phyloP scores from a whole-genome alignment of 768 basidiomycete genomes.

The Pleurotus tuoliensis region DNA sequence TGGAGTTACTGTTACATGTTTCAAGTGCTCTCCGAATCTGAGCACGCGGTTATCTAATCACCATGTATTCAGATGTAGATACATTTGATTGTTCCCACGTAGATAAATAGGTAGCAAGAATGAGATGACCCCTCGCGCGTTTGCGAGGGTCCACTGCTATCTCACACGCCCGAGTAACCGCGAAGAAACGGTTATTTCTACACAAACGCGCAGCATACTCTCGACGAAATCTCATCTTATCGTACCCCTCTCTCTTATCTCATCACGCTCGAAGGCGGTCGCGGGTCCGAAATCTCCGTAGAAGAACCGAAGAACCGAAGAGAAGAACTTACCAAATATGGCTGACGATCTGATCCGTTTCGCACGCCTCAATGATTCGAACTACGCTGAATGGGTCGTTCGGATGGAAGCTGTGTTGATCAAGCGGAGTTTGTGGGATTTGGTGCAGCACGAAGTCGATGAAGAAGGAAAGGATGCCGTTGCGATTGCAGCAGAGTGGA shows the following conservation, averaged over 20 bases:
- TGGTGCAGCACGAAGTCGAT: constrained; percentile 3
- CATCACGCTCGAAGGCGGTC: not conserved
- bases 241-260: not conserved
- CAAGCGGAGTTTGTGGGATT: constrained; percentile 11
- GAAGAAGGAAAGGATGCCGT: not conserved
- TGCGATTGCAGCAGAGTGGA: constrained; percentile 5
- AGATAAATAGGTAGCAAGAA: no score
- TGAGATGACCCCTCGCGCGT: no score
- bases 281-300: not conserved
- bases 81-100: no score
- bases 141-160: no score
- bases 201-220: not conserved
- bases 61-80: no score
- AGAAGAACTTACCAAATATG: not conserved
- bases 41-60: no score
- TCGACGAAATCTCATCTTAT: not conserved
- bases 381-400: constrained; percentile 20
- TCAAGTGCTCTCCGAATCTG: no score
- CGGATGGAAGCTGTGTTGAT: constrained; percentile 20
- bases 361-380: constrained; percentile 17
- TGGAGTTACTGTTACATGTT: no score
- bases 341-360: constrained; percentile 2
- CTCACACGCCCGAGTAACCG: no score
- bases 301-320: not conserved
- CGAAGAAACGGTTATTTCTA: not conserved